Conservation (phyloP, 176 grass and related monocot species). For the Canna indica region DNA sequence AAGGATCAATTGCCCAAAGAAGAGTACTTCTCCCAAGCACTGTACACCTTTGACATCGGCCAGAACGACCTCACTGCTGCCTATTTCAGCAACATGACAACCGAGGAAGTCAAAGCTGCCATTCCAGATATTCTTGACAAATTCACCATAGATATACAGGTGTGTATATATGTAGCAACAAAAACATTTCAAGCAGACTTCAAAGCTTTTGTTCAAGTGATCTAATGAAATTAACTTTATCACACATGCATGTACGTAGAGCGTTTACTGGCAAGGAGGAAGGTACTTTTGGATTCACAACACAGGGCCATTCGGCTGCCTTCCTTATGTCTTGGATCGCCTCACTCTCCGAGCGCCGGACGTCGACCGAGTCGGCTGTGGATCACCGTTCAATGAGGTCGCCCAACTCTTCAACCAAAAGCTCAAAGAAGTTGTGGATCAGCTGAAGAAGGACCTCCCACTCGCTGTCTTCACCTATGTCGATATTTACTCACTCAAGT, state of each 20-base stretch:
- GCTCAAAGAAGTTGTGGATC: slow-evolving; percentile 48
- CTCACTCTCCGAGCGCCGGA: slow-evolving; percentile 16
- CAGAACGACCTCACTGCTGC: slow-evolving; percentile 78
- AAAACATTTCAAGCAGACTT: no score
- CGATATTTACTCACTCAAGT: slow-evolving; percentile 67
- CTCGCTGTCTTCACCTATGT: slow-evolving; percentile 57
- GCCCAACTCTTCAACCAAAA: slow-evolving; percentile 58
- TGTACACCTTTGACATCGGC: slow-evolving; percentile 91
- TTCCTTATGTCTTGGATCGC: slow-evolving; percentile 56
- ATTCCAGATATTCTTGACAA: slow-evolving; percentile 77
- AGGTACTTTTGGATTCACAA: slow-evolving; percentile 93
- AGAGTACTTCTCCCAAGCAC: slow-evolving; percentile 75
- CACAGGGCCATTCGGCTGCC: slow-evolving; percentile 84
- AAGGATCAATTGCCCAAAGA: slow-evolving; percentile 52
- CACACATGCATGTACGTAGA: no score
- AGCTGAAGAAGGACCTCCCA: slow-evolving; percentile 41
- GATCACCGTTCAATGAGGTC: slow-evolving; percentile 49
- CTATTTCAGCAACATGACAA: slow-evolving; percentile 45
- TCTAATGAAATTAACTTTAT: no score
- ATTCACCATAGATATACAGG: slow-evolving; percentile 49
- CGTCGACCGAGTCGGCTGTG: slow-evolving; percentile 45
- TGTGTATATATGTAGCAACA: no score
- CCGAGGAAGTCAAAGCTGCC: slow-evolving; percentile 38
- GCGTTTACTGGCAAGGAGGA: slow-evolving; percentile 35
- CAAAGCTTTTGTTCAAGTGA: no score